phyloP scores from a whole-genome alignment of 2,329 filamentous ascomycete genomes.

The Sporothrix pseudoabietina region DNA sequence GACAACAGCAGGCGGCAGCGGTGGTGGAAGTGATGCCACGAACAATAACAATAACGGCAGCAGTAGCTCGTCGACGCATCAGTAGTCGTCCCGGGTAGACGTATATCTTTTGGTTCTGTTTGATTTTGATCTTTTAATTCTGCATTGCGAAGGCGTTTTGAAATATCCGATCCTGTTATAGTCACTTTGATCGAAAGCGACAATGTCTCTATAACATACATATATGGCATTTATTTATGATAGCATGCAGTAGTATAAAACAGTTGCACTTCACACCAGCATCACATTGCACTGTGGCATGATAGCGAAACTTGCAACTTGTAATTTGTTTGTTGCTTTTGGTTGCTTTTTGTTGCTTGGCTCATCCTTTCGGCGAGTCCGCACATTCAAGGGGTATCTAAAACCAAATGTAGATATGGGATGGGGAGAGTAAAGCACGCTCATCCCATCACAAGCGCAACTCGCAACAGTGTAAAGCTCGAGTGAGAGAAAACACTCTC shows the following conservation, averaged over 20 bases:
- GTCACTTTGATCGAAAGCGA: not conserved
- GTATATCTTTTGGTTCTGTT: not conserved
- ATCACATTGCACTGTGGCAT: not conserved
- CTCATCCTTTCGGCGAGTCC: conserved; percentile 13
- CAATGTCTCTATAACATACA: too few species aligned
- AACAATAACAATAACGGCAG: not conserved
- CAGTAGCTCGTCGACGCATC: not conserved
- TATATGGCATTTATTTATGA: not conserved
- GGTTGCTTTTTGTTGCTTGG: not conserved
- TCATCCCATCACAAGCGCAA: not conserved
- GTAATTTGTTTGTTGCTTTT: conserved; percentile 7
- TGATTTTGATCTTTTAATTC: not conserved
- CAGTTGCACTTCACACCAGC: not conserved
- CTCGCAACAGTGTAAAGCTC: not conserved
- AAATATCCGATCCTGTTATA: not conserved
- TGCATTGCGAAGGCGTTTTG: conserved; percentile 23
- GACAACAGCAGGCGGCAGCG: conserved; percentile 33
- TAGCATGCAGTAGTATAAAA: not conserved
- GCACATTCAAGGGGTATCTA: conserved; percentile 24
- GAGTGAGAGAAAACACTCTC: not conserved
- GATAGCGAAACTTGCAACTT: not conserved
- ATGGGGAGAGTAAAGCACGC: not conserved
- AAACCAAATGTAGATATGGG: not conserved
- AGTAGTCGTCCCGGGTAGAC: not conserved
- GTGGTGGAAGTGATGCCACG: not conserved